phyloP scores from a whole-genome alignment of 2,329 filamentous ascomycete species.

The Dactylellina haptotyla region DNA sequence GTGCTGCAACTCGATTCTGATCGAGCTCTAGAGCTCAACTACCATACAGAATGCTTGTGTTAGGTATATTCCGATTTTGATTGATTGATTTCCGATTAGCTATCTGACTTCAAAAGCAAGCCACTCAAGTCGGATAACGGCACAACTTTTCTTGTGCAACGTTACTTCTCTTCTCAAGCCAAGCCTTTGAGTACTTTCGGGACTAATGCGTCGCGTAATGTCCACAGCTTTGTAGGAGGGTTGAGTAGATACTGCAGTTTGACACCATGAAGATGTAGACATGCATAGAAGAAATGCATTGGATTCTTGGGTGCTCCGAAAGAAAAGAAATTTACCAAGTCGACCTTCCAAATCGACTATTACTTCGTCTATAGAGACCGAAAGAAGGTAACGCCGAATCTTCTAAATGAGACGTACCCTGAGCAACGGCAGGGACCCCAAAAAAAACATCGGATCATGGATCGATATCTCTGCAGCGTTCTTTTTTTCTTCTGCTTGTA shows the following conservation, averaged over 20 bases:
- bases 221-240: background rate
- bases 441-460: background rate
- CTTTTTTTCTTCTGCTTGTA: conserved; percentile 21
- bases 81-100: background rate
- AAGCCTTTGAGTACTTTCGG: conserved; percentile 13
- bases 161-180: conserved; percentile 9
- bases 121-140: conserved; percentile 41
- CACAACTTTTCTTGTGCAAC: conserved; percentile 33
- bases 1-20: conserved; percentile 3
- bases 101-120: conserved; percentile 8
- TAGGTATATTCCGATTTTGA: too few species aligned
- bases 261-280: background rate
- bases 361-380: background rate
- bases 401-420: conserved; percentile 1
- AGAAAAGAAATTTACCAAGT: background rate
- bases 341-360: conserved; percentile 32
- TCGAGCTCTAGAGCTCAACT: conserved; percentile 42
- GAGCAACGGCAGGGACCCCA: background rate
- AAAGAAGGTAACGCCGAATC: conserved; percentile 18
- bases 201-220: conserved; percentile 11
- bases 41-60: background rate
- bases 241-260: background rate
- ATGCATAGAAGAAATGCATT: conserved; percentile 17
- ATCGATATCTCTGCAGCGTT: conserved; percentile 1
- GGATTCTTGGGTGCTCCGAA: conserved; percentile 7